Evolutionary conservation across 176 grass and related monocot genomes (phyloP).

Genomic region (Musa beccarii): DNA sequence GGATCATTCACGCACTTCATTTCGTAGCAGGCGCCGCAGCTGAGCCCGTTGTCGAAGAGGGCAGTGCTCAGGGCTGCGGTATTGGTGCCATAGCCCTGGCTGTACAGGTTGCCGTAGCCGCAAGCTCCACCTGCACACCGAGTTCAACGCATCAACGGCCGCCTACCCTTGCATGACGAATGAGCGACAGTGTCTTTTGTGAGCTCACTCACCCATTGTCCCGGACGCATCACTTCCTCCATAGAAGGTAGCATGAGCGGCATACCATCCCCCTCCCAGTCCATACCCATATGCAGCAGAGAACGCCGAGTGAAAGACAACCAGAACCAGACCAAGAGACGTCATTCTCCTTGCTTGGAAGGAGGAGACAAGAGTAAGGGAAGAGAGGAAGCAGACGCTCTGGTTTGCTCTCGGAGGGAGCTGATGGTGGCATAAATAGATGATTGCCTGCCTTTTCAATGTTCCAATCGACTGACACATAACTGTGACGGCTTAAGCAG

Average conservation of each 20-base stretch:
- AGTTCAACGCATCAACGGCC: background rate
- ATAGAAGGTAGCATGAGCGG: background rate
- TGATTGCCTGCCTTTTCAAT: no score
- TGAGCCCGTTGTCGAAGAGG: background rate
- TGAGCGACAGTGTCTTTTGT: background rate
- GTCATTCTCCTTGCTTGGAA: background rate
- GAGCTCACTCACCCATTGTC: background rate
- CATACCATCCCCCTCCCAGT: background rate
- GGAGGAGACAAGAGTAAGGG: no score
- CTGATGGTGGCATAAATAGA: no score
- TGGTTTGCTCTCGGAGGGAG: no score
- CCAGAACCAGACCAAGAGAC: background rate
- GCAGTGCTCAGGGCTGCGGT: background rate
- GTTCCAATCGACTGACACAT: no score
- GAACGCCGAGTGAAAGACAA: background rate
- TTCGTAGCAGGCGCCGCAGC: background rate
- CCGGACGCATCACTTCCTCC: background rate
- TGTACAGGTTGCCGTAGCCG: slow-evolving; percentile 6
- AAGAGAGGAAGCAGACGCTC: no score
- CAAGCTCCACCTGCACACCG: slow-evolving; percentile 4
- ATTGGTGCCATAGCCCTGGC: background rate
- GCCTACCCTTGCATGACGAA: background rate
- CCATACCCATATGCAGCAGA: background rate
- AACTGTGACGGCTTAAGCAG: no score
- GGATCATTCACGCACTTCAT: background rate